Conservation (phyloP, 2,329 filamentous ascomycete genomes). For the Paecilomyces variotii region DNA sequence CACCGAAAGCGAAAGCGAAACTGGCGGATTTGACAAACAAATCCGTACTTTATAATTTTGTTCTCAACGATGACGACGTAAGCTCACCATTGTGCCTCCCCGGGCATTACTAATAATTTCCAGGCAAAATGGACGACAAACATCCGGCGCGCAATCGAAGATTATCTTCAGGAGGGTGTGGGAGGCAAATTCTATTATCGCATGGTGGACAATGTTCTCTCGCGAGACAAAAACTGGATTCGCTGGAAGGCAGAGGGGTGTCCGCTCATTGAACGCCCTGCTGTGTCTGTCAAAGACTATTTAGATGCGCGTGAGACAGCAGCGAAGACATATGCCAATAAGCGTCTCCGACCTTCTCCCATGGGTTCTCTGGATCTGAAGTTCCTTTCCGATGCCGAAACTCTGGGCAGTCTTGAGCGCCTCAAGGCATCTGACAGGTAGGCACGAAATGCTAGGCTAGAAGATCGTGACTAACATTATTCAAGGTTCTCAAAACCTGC, state of each 20-base stretch:
- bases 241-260: conserved; percentile 97
- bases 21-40: conserved; percentile 69
- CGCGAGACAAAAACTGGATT: conserved; percentile 96
- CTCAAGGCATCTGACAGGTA: conserved; percentile 57
- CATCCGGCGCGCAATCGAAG: conserved; percentile 70
- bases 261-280: conserved; percentile 69
- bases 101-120: conserved; percentile 12
- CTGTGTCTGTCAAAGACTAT: conserved; percentile 63
- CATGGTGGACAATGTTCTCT: conserved; percentile 93
- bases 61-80: conserved; percentile 74
- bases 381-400: conserved; percentile 64
- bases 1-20: conserved; percentile 72
- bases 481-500: conserved; percentile 61
- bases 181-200: conserved; percentile 92
- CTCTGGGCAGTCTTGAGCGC: conserved; percentile 55
- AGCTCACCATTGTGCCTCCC: conserved; percentile 15
- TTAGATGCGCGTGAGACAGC: conserved; percentile 59
- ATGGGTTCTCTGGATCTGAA: conserved; percentile 67
- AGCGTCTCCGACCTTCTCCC: conserved; percentile 59
- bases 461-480: conserved; percentile 8
- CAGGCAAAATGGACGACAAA: conserved; percentile 75
- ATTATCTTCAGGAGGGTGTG: conserved; percentile 69
- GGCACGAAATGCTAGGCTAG: conserved; percentile 4
- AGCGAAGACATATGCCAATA: conserved; percentile 59
- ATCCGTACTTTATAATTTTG: conserved; percentile 77